These are phyloP conservation scores for Aspergillus eucalypticola DNA, from an alignment of 2,329 filamentous ascomycete genomes.

Conservation along the genomic window DNA sequence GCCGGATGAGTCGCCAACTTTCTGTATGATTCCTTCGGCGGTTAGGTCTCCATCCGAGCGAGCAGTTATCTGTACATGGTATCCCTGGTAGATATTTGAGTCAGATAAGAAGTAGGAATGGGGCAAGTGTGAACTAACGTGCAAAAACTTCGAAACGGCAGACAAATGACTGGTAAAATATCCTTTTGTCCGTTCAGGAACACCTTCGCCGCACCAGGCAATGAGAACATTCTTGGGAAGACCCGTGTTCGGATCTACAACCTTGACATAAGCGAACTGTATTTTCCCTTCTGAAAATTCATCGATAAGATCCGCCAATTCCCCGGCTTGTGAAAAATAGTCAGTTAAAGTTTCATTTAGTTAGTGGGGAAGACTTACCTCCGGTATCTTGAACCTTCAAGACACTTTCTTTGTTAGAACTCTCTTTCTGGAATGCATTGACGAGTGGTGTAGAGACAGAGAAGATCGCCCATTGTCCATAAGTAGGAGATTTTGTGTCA, in stretches of 20 bases:
- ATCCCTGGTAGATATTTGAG: conserved; percentile 57
- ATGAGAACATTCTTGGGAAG: conserved; percentile 92
- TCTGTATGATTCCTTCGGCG: conserved; percentile 84
- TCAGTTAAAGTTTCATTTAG: background rate
- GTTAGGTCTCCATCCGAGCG: conserved; percentile 87
- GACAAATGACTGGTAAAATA: conserved; percentile 96
- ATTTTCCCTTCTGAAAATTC: conserved; percentile 96
- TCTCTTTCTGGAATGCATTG: conserved; percentile 85
- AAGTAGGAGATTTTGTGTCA: conserved; percentile 70
- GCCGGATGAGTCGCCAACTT: conserved; percentile 91
- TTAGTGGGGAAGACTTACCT: conserved; percentile 54
- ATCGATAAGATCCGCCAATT: conserved; percentile 84
- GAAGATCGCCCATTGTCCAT: conserved; percentile 91
- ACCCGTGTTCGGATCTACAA: conserved; percentile 88
- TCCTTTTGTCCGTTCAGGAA: conserved; percentile 96
- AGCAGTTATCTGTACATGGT: conserved; percentile 96
- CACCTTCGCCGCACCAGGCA: conserved; percentile 95
- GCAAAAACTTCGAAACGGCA: conserved; percentile 85
- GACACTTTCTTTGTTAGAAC: conserved; percentile 84
- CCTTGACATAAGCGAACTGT: conserved; percentile 94
- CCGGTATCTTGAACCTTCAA: conserved; percentile 92
- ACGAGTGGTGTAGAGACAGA: conserved; percentile 87
- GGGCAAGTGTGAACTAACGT: conserved; percentile 52
- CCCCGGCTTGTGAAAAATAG: conserved; percentile 67
- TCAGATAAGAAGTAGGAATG: conserved; percentile 1